Evolutionary conservation across 805 yeast species (phyloP).

Genomic region (Debaryomyces tyrocola): DNA sequence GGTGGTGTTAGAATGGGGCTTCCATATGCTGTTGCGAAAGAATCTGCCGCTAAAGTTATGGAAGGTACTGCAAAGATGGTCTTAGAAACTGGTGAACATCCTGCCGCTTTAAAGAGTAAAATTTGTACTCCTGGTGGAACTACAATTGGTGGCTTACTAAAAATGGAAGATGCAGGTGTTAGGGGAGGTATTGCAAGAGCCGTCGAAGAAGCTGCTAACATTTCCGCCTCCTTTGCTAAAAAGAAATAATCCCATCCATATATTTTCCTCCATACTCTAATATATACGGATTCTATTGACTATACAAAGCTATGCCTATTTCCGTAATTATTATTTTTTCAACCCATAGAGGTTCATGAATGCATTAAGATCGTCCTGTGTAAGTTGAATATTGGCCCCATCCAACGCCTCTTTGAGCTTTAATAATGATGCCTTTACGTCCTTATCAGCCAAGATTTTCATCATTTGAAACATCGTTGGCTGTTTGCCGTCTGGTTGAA

Average conservation of each 20-base stretch:
- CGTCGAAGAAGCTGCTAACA: constrained; percentile 86
- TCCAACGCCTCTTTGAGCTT: constrained; percentile 32
- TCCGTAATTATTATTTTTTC: neutral
- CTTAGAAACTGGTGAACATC: constrained; percentile 77
- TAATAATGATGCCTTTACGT: constrained; percentile 28
- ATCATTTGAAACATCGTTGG: constrained; percentile 38
- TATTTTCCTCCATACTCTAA: neutral
- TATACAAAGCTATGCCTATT: neutral
- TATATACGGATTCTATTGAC: neutral
- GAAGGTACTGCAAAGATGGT: constrained; percentile 95
- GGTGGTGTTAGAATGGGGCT: constrained; percentile 95
- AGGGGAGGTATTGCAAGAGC: constrained; percentile 87
- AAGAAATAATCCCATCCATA: constrained; percentile 12
- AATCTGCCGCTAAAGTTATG: constrained; percentile 89
- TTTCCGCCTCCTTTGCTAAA: constrained; percentile 56
- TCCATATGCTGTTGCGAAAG: constrained; percentile 77
- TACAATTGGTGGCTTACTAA: constrained; percentile 91
- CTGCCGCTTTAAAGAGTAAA: constrained; percentile 80
- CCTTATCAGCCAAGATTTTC: constrained; percentile 36
- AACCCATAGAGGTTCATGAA: constrained; percentile 23
- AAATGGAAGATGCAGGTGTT: constrained; percentile 88
- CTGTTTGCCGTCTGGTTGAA: constrained; percentile 26
- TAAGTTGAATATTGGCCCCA: constrained; percentile 28
- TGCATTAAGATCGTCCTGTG: constrained; percentile 32
- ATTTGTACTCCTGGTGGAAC: constrained; percentile 99